phyloP scores from a whole-genome alignment of 2,329 filamentous ascomycete genomes.

The Aspergillus pseudoterreus region DNA sequence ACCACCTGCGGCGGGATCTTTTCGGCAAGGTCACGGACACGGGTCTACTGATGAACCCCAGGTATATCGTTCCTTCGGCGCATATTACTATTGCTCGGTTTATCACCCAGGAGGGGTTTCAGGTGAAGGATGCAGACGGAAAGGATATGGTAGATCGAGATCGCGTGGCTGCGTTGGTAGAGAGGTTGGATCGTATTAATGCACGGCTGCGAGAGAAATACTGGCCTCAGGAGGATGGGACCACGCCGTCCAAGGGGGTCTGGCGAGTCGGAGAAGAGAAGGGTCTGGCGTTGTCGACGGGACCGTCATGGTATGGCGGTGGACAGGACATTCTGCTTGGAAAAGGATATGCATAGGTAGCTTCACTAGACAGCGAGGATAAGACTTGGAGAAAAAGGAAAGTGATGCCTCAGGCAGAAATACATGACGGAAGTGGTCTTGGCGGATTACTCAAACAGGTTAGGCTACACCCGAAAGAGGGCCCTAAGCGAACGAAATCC shows the following conservation, averaged over 20 bases:
- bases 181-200: slow-evolving; percentile 73
- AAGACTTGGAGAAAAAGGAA: not conserved
- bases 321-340: slow-evolving; percentile 64
- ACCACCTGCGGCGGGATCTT: slow-evolving; percentile 80
- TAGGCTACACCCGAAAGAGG: slow-evolving; percentile 31
- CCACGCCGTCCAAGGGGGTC: slow-evolving; percentile 55
- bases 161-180: slow-evolving; percentile 63
- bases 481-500: slow-evolving; percentile 44
- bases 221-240: slow-evolving; percentile 56
- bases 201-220: slow-evolving; percentile 66
- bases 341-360: slow-evolving; percentile 41
- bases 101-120: slow-evolving; percentile 60
- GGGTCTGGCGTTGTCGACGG: slow-evolving; percentile 71
- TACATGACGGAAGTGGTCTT: slow-evolving; percentile 6
- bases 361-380: not conserved
- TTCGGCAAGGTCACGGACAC: slow-evolving; percentile 59
- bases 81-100: slow-evolving; percentile 87
- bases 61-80: slow-evolving; percentile 85
- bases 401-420: slow-evolving; percentile 18
- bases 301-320: slow-evolving; percentile 81
- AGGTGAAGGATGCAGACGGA: slow-evolving; percentile 31
- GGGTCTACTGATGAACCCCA: slow-evolving; percentile 67
- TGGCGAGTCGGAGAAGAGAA: slow-evolving; percentile 87
- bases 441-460: slow-evolving; percentile 22
- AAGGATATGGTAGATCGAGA: slow-evolving; percentile 38